These are phyloP conservation scores for Cucumis hystrix DNA, from an alignment of 306 rosid species.

Conservation along the genomic window DNA sequence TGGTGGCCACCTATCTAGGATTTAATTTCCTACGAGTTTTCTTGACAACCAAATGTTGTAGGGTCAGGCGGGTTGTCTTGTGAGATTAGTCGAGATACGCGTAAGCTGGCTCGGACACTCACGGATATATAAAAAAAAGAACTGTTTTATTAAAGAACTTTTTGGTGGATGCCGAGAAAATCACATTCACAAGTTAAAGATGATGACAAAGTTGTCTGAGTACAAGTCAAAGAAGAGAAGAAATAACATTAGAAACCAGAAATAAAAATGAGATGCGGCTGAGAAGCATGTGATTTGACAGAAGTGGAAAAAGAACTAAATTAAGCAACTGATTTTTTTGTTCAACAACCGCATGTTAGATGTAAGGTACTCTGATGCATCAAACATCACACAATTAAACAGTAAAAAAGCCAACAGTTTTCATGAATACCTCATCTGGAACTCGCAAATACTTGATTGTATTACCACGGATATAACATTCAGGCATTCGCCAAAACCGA, in stretches of 20 bases:
- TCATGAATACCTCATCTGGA: slow-evolving; percentile 77
- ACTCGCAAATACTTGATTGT: slow-evolving; percentile 94
- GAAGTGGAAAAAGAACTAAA: not conserved
- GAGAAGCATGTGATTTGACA: not conserved
- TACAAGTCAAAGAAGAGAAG: not conserved
- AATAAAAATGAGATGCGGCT: not conserved
- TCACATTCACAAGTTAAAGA: not conserved
- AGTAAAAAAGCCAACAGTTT: not conserved
- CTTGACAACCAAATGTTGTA: too few species aligned
- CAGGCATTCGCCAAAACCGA: slow-evolving; percentile 99
- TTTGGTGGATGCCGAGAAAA: not conserved
- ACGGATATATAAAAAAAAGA: not conserved
- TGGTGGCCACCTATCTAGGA: too few species aligned
- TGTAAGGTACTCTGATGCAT: not conserved
- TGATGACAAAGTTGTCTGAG: not conserved
- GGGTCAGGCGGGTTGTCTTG: too few species aligned
- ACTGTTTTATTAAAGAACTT: not conserved
- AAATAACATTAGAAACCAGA: not conserved
- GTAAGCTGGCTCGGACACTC: too few species aligned
- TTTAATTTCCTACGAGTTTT: too few species aligned
- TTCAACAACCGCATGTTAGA: not conserved
- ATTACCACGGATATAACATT: slow-evolving; percentile 93
- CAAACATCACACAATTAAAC: not conserved
- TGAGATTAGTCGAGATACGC: too few species aligned
- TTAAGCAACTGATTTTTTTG: not conserved